These are phyloP conservation scores for Fusarium compactum DNA, from an alignment of 2,329 filamentous ascomycete genomes.

Conservation along the genomic window DNA sequence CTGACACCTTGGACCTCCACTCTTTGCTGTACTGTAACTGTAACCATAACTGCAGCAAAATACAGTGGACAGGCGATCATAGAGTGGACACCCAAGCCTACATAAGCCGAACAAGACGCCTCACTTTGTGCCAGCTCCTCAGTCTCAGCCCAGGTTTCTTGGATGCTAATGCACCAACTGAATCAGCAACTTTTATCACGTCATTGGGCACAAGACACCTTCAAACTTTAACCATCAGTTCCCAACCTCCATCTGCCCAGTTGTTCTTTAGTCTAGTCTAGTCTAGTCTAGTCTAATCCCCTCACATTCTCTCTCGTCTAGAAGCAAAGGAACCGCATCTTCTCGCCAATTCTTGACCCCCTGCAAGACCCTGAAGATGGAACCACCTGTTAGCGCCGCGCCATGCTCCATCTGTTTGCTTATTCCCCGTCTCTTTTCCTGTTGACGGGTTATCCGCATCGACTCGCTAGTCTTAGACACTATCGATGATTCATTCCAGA, in stretches of 20 bases:
- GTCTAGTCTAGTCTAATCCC: background rate
- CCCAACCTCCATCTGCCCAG: background rate
- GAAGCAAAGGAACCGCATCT: background rate
- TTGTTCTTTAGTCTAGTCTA: background rate
- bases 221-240: conserved; percentile 12
- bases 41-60: background rate
- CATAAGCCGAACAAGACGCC: conserved; percentile 12
- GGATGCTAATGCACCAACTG: conserved; percentile 11
- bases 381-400: conserved; percentile 28
- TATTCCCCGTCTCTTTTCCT: conserved; percentile 28
- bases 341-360: conserved; percentile 10
- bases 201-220: conserved; percentile 28
- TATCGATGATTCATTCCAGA: conserved; percentile 30
- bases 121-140: conserved; percentile 26
- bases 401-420: conserved; percentile 32
- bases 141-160: conserved; percentile 16
- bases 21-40: conserved; percentile 5
- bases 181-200: conserved; percentile 31
- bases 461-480: conserved; percentile 5
- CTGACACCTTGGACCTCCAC: conserved; percentile 17
- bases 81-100: conserved; percentile 7
- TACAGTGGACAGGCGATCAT: conserved; percentile 15
- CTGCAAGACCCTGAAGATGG: conserved; percentile 38
- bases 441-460: conserved; percentile 28
- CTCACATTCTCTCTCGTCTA: background rate